A percentile compares a stretch with the other conserved stretches of the same genome.
Evolutionary conservation across 73 alveolate genomes (phyloP).

Genomic region (Effrenium voratum): DNA sequence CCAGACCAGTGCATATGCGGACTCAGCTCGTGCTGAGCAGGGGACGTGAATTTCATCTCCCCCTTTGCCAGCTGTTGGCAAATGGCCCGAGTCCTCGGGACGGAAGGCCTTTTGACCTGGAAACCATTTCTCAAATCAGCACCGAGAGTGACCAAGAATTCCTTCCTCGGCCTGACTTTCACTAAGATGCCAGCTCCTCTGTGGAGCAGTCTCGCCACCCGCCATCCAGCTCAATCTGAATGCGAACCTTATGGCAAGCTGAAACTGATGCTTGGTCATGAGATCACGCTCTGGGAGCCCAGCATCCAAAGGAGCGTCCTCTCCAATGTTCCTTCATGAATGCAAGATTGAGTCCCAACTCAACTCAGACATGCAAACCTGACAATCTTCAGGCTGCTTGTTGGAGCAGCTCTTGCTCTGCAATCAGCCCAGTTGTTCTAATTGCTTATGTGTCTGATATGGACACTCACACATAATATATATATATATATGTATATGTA

Average conservation of each 20-base stretch:
- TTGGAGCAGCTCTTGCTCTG: too few species aligned
- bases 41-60: neutral
- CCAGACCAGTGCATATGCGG: neutral
- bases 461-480: neutral
- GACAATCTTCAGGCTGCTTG: neutral
- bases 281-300: neutral
- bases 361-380: neutral
- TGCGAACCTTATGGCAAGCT: constrained; percentile 16
- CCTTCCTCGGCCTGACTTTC: neutral
- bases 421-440: neutral
- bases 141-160: neutral
- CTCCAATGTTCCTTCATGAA: neutral
- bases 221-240: constrained; percentile 79
- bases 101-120: neutral
- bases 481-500: neutral
- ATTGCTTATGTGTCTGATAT: neutral
- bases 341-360: neutral
- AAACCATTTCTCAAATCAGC: neutral
- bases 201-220: constrained; percentile 89
- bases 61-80: constrained; percentile 64
- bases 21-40: too few species aligned
- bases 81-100: constrained; percentile 58
- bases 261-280: neutral
- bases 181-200: constrained; percentile 17
- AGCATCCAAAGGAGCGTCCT: neutral